Evolutionary conservation across 108 stramenopile genomes (phyloP).

Genomic region (Conticribra guillardii): DNA sequence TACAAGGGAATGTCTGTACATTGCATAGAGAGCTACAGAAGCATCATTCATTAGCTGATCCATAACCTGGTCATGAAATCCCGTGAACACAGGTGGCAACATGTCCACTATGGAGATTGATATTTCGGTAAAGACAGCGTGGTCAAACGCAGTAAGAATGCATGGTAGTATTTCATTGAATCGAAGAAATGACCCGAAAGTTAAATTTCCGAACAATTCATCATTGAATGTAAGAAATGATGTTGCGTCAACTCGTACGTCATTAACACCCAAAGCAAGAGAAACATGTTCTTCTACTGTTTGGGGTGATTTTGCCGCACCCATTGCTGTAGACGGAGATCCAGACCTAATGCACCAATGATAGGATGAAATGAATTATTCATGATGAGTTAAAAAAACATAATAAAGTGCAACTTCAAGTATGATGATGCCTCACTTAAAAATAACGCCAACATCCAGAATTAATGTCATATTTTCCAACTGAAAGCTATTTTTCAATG

Average conservation of each 20-base stretch:
- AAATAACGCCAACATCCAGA: conserved; percentile 45
- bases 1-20: conserved; percentile 32
- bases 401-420: not conserved
- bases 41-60: conserved; percentile 17
- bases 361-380: conserved; percentile 20
- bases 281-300: conserved; percentile 39
- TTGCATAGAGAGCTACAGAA: conserved; percentile 29
- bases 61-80: conserved; percentile 24
- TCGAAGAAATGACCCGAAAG: conserved; percentile 54
- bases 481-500: conserved; percentile 36
- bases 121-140: conserved; percentile 53
- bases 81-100: conserved; percentile 8
- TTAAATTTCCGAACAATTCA: conserved; percentile 34
- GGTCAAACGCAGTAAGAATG: conserved; percentile 49
- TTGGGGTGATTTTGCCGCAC: conserved; percentile 11
- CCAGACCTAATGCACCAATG: not conserved
- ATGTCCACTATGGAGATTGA: conserved; percentile 18
- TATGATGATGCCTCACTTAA: not conserved
- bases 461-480: conserved; percentile 43
- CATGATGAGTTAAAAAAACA: conserved; percentile 13
- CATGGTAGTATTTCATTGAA: conserved; percentile 62
- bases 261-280: conserved; percentile 33
- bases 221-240: conserved; percentile 49
- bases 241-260: conserved; percentile 44
- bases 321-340: not conserved